These are phyloP conservation scores for Mycena rebaudengoi DNA, from an alignment of 768 basidiomycete species.

Conservation along the genomic window DNA sequence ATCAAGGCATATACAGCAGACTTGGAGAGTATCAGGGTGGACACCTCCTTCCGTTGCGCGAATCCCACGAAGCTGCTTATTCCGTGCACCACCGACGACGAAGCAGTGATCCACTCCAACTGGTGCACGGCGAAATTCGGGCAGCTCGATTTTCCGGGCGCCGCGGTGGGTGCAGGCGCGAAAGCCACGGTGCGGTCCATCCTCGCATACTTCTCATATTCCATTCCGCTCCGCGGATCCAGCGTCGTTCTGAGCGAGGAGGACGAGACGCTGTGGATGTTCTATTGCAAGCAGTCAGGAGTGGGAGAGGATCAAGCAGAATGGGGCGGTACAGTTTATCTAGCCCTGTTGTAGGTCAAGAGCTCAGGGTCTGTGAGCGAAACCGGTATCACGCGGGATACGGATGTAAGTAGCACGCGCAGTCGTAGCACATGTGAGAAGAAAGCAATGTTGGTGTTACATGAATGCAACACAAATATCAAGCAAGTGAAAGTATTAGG, in stretches of 20 bases:
- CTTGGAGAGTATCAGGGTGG: not conserved
- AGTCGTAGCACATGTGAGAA: too few species aligned
- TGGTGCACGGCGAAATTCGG: conserved; percentile 7
- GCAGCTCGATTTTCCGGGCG: conserved; percentile 8
- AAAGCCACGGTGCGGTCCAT: too few species aligned
- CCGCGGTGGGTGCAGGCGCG: not conserved
- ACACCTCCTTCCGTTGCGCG: not conserved
- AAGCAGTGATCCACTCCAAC: not conserved
- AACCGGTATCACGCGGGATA: too few species aligned
- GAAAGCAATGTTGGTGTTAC: too few species aligned
- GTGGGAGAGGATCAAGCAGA: conserved; percentile 2
- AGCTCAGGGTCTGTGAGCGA: too few species aligned
- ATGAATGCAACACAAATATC: too few species aligned
- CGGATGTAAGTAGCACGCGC: too few species aligned
- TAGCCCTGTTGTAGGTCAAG: too few species aligned
- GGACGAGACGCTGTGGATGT: not conserved
- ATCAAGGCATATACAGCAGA: conserved; percentile 6
- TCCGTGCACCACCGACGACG: conserved; percentile 3
- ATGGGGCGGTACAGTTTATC: too few species aligned
- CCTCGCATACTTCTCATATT: not conserved
- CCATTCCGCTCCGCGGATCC: not conserved
- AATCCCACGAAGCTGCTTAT: not conserved
- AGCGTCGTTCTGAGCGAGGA: not conserved
- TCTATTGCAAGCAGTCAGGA: not conserved
- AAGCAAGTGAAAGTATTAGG: too few species aligned